Evolutionary conservation across 2,329 filamentous ascomycete species (phyloP), one percentile per base, ranked within the genome.

Genomic region (Bipolaris zeicola): DNA sequence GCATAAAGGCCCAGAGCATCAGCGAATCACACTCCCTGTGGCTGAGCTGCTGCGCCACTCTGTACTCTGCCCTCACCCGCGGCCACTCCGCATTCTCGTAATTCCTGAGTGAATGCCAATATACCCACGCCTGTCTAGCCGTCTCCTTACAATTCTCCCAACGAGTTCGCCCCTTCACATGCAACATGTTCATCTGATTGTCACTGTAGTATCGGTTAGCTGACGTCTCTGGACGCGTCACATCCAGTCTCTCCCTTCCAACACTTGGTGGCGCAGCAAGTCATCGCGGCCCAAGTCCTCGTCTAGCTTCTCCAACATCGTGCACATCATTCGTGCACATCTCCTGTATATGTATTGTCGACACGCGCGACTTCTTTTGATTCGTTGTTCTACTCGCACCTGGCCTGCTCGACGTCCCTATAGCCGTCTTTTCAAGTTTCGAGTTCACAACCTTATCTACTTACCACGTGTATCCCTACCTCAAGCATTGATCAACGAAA

Each of bases 201-300:
- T 48, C 43, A 48, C 49, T 36, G 28, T 34, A 34, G 20, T 14
- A 24, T 26, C 38, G 42, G 42, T n/a, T 48, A 24, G 37, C 41
- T 50, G 31, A 52, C 51, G 56, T 50, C 57, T 57, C 52, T 39
- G 42, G 52, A 51, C 49, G 52, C 45, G 48, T 57, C 52, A 55
- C 33, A 13, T 39, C 18, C 22, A 38, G 26, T 34, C 28, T 41
- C 18, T 45, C 18, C 26, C 36, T 22, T 43, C 34, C 14, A 42
- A 24, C 39, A 42, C 22, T 42, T 51, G n/a, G 48, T 54, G 33
- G 36, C 41, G 47, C 50, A 38, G 6, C 22, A n/a, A 18, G 26
- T 41, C 44, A 26, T 41, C 33, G 47, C 45, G 14, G 38, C 39
- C 46, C 44, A 42, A 18, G 22, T 43, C 31, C 28, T 6, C 24